Conservation (phyloP, 2,329 filamentous ascomycete species). For the Cladosporium phlei region DNA sequence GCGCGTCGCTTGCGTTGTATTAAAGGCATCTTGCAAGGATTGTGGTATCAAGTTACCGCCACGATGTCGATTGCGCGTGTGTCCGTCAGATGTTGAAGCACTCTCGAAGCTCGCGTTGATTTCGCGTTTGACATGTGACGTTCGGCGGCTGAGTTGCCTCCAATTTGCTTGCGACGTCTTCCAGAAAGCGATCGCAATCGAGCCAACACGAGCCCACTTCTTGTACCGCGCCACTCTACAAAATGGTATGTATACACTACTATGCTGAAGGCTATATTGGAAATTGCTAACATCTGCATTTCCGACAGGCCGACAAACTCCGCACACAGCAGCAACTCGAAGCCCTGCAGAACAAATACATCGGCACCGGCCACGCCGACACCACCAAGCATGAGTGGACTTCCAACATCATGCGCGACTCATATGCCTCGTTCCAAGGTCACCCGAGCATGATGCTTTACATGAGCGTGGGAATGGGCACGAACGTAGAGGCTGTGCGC, state of each 20-base stretch:
- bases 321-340: slow-evolving; percentile 97
- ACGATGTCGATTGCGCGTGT: too few species aligned
- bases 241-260: neutral
- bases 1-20: slow-evolving; percentile 26
- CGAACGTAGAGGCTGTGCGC: slow-evolving; percentile 70
- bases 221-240: neutral
- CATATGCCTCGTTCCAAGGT: slow-evolving; percentile 80
- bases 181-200: too few species aligned
- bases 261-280: too few species aligned
- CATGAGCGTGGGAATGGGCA: slow-evolving; percentile 83
- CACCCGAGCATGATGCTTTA: slow-evolving; percentile 85
- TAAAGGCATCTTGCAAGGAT: slow-evolving; percentile 15
- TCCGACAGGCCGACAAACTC: slow-evolving; percentile 78
- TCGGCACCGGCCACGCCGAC: slow-evolving; percentile 93
- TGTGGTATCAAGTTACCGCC: too few species aligned
- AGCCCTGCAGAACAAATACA: slow-evolving; percentile 88
- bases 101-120: neutral
- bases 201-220: too few species aligned
- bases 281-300: neutral
- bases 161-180: too few species aligned
- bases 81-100: neutral
- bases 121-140: slow-evolving; percentile 14
- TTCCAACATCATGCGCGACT: slow-evolving; percentile 92
- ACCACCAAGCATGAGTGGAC: slow-evolving; percentile 97
- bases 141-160: too few species aligned